Conservation (phyloP, 106 monocot genomes). For the Agapanthus africanus region DNA sequence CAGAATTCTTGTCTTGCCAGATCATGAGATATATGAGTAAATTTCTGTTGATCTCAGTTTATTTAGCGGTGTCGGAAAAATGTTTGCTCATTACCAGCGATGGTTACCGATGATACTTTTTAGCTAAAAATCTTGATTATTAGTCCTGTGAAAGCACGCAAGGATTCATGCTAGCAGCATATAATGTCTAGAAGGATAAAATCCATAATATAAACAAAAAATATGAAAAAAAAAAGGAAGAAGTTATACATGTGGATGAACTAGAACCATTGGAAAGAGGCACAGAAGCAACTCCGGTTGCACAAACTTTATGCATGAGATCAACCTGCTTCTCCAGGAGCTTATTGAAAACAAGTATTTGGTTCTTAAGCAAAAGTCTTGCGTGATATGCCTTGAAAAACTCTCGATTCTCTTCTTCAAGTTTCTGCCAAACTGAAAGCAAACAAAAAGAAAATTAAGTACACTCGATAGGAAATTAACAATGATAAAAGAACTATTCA, state of each 20-base stretch:
- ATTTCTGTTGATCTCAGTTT: too few relatives aligned
- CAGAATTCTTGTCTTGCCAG: too few relatives aligned
- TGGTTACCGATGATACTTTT: too few relatives aligned
- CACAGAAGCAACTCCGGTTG: too few relatives aligned
- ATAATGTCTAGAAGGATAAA: too few relatives aligned
- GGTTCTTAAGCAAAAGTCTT: slow-evolving; percentile 80
- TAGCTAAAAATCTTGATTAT: too few relatives aligned
- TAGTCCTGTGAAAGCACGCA: too few relatives aligned
- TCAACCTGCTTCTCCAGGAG: slow-evolving; percentile 78
- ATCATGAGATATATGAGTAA: too few relatives aligned
- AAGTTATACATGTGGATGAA: slow-evolving; percentile 11
- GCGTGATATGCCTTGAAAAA: slow-evolving; percentile 96
- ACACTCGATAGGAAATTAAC: background rate
- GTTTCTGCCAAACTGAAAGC: slow-evolving; percentile 86
- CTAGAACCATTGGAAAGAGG: slow-evolving; percentile 7
- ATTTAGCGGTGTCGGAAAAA: too few relatives aligned
- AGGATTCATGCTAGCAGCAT: too few relatives aligned
- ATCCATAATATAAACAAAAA: background rate
- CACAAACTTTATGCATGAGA: slow-evolving; percentile 72
- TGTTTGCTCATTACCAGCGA: too few relatives aligned
- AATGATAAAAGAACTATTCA: too few relatives aligned
- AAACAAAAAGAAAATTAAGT: background rate
- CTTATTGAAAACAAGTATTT: slow-evolving; percentile 76
- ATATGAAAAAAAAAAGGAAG: background rate
- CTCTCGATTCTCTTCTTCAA: slow-evolving; percentile 89